These are phyloP conservation scores for Mariannaea elegans DNA, from an alignment of 2,329 filamentous ascomycete species.

Conservation along the genomic window DNA sequence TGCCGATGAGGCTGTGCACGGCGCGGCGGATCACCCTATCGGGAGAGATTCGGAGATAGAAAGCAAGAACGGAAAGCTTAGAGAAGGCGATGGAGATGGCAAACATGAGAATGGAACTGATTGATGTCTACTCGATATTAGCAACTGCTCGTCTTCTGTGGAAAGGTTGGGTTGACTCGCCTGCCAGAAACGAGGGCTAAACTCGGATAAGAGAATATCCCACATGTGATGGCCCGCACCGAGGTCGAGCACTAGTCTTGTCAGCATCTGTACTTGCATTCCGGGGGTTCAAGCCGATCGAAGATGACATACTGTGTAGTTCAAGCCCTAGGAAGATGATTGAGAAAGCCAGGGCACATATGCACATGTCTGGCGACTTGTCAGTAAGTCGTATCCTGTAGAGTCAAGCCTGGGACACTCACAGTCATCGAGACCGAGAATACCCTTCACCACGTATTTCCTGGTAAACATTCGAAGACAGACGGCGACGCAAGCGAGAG, in stretches of 20 bases:
- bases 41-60: constrained; percentile 54
- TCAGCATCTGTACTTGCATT: too few species aligned
- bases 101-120: constrained; percentile 53
- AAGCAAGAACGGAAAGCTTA: constrained; percentile 56
- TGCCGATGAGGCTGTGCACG: constrained; percentile 39
- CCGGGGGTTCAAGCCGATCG: too few species aligned
- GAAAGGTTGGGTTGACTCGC: neutral
- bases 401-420: constrained; percentile 1
- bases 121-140: constrained; percentile 34
- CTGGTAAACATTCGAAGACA: constrained; percentile 40
- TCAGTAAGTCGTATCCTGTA: neutral
- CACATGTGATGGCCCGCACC: constrained; percentile 43
- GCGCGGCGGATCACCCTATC: constrained; percentile 32
- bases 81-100: constrained; percentile 50
- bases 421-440: constrained; percentile 43
- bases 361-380: constrained; percentile 33
- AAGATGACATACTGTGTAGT: constrained; percentile 29
- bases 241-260: constrained; percentile 31
- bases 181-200: constrained; percentile 39
- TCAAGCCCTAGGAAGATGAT: constrained; percentile 36
- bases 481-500: constrained; percentile 35
- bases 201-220: constrained; percentile 34
- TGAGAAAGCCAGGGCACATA: constrained; percentile 36
- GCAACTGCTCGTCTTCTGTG: neutral
- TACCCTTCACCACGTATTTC: constrained; percentile 39